phyloP scores from a whole-genome alignment of 176 grass and related monocot species.

The Cocos nucifera region DNA sequence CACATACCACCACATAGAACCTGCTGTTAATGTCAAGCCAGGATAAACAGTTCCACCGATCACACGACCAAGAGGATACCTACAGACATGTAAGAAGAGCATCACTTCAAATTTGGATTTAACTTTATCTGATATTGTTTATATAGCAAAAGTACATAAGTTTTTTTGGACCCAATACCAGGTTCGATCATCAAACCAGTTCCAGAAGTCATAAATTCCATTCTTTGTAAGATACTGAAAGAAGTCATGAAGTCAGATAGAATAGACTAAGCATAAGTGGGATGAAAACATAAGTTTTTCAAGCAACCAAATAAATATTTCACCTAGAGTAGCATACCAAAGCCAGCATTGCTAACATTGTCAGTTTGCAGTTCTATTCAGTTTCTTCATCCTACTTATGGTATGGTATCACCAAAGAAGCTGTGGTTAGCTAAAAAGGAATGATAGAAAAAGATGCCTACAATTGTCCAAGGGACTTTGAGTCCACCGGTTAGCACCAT shows the following conservation, averaged over 20 bases:
- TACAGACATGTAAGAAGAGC: slow-evolving; percentile 21
- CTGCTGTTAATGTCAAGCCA: slow-evolving; percentile 93
- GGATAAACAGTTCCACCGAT: slow-evolving; percentile 98
- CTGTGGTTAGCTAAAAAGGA: too few species aligned
- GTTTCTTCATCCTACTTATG: too few species aligned
- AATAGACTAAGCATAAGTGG: too few species aligned
- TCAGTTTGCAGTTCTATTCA: too few species aligned
- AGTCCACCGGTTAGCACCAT: too few species aligned
- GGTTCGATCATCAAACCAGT: slow-evolving; percentile 99
- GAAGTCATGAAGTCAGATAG: slow-evolving; percentile 9
- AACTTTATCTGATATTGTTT: not conserved
- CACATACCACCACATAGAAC: slow-evolving; percentile 88
- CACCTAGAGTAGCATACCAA: too few species aligned
- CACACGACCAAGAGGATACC: slow-evolving; percentile 98
- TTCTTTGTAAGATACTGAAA: slow-evolving; percentile 96
- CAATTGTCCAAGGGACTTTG: too few species aligned
- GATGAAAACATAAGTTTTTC: too few species aligned
- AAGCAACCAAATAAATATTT: too few species aligned
- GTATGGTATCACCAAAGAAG: too few species aligned
- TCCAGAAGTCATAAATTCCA: slow-evolving; percentile 99
- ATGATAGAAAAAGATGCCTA: not conserved
- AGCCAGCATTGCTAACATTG: too few species aligned
- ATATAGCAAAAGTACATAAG: not conserved
- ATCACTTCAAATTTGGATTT: not conserved
- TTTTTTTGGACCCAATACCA: slow-evolving; percentile 42